phyloP scores from a whole-genome alignment of 2,329 filamentous ascomycete species.

The Domatiomyces globalis region DNA sequence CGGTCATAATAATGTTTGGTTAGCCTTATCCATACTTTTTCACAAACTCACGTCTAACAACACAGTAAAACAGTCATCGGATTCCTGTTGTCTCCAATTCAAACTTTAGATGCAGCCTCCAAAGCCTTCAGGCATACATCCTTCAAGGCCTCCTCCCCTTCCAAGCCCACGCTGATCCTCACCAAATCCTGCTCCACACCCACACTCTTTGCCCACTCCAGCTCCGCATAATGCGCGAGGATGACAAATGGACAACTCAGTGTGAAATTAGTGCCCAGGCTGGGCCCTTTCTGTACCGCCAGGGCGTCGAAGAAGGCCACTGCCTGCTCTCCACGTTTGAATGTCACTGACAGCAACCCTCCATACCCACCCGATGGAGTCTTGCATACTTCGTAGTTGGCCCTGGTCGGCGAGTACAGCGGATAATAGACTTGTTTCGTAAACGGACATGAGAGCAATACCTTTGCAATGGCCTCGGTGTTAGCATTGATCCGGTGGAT shows the following conservation, averaged over 20 bases:
- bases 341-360: slow-evolving; percentile 72
- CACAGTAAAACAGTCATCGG: not conserved
- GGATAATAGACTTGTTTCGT: slow-evolving; percentile 81
- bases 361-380: slow-evolving; percentile 71
- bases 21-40: not conserved
- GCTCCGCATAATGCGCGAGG: slow-evolving; percentile 76
- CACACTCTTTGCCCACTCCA: slow-evolving; percentile 71
- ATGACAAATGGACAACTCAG: slow-evolving; percentile 80
- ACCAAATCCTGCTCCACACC: slow-evolving; percentile 71
- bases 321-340: slow-evolving; percentile 55
- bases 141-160: slow-evolving; percentile 56
- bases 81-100: not conserved
- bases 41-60: not conserved
- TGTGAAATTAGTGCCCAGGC: slow-evolving; percentile 92
- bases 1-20: no score
- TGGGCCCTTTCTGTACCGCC: slow-evolving; percentile 83
- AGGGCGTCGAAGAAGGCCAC: slow-evolving; percentile 73
- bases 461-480: slow-evolving; percentile 65
- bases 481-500: slow-evolving; percentile 76
- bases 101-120: slow-evolving; percentile 29
- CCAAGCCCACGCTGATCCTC: slow-evolving; percentile 77
- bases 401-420: slow-evolving; percentile 54
- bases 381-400: slow-evolving; percentile 65
- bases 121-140: slow-evolving; percentile 56
- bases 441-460: slow-evolving; percentile 46